phyloP scores from a whole-genome alignment of 1,284 basidiomycete species.

The Schizopora paradoxa region DNA sequence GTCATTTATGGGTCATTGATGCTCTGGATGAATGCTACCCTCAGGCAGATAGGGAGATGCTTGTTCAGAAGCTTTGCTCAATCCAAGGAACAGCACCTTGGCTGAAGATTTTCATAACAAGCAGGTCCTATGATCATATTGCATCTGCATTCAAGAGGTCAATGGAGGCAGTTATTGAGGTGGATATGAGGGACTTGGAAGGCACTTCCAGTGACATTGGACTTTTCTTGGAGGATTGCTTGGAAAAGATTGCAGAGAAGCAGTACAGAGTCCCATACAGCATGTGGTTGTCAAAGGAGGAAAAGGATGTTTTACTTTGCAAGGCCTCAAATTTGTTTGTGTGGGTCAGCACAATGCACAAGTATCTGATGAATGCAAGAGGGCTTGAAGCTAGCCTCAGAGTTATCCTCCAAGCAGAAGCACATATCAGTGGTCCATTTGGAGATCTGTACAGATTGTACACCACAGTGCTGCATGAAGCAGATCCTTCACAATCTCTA shows the following conservation, averaged over 20 bases:
- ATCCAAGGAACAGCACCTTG: conserved; percentile 6
- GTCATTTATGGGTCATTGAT: conserved; percentile 11
- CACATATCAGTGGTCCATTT: neutral
- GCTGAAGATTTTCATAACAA: conserved; percentile 12
- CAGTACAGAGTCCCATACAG: no score
- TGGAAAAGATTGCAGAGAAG: no score
- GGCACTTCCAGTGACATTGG: no score
- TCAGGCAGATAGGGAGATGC: no score
- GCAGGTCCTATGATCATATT: conserved; percentile 5
- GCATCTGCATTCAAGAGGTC: neutral
- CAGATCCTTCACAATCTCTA: neutral
- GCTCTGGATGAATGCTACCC: conserved; percentile 12
- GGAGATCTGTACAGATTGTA: neutral
- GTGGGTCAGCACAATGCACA: neutral
- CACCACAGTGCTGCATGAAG: neutral
- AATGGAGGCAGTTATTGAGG: neutral
- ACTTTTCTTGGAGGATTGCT: no score
- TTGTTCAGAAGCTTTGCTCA: no score
- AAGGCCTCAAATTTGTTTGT: neutral
- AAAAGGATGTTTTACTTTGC: neutral
- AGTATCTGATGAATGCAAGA: neutral
- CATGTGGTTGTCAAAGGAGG: no score
- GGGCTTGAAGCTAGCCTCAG: neutral
- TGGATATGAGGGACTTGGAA: neutral
- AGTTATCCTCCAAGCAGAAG: neutral